Evolutionary conservation across 1,284 basidiomycete genomes (phyloP), one percentile per base, ranked within the genome.

Genomic region (Ustilago esculenta): DNA sequence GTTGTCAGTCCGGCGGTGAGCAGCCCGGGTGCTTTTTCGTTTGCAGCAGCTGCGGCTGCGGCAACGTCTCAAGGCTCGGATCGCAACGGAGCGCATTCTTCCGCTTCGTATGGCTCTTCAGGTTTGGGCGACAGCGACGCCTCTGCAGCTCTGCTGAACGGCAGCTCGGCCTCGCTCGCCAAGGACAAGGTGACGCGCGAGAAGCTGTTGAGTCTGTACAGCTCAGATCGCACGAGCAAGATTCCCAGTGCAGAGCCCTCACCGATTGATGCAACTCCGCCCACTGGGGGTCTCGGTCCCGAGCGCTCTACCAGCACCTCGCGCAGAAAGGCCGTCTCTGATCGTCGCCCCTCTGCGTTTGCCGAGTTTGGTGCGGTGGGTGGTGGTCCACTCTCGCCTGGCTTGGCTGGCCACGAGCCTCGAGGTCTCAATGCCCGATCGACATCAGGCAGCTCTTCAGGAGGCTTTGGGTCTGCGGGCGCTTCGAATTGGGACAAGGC

Each of bases 1-100:
- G 60, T 61, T 6, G 42, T 57, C 23, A 66, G 70, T 21, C 66
- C 67, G 9, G 20, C 67, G 18, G 61, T 75, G 12, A 58, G 57
- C 47, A 73, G 70, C 9, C 76, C 76, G 2, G 75, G 76, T 39
- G 71, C 55, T 9, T 78, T 78, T 50, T 73, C 69, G 27, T 78
- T 78, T 58, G 76, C 76, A 11, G 76, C 75, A 3, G 76, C 76
- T 20, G 66, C 58, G 7, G 52, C 58, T 40, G 59, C 72, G 15
- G 48, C 63, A 24, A 58, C 61, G 14, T 45, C 70, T 34, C 57
- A 61, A 29, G 32, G 24, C 18, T 37, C 71, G 36, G 55, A 59
- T 44, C 49, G 57, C 27, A 61, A 53, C 20, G 49, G 52, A 17
- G n/a, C 53, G 23, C 46, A 54, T 32, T 11, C 37, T 33, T 57